Conservation (phyloP, 2,329 filamentous ascomycete species). For the Lachnellula arida region DNA sequence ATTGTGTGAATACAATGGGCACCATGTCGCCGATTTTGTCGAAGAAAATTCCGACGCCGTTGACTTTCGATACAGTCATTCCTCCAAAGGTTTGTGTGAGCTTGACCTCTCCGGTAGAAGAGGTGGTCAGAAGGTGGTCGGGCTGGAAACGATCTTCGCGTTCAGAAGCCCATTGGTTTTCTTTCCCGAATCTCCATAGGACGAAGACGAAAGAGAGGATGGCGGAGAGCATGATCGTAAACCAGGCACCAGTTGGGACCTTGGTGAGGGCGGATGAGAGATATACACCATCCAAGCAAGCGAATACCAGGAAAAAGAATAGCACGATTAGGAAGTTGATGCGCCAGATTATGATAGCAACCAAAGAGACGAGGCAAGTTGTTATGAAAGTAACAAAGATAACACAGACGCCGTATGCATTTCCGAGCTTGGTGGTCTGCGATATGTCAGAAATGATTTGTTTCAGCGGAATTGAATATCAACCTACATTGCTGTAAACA, state of each 20-base stretch:
- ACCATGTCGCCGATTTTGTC: constrained; percentile 67
- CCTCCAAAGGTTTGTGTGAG: constrained; percentile 38
- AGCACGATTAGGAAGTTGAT: constrained; percentile 56
- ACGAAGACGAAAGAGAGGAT: constrained; percentile 62
- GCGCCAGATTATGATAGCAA: constrained; percentile 69
- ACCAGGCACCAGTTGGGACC: constrained; percentile 73
- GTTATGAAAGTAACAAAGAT: constrained; percentile 77
- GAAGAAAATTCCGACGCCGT: constrained; percentile 68
- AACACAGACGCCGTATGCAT: constrained; percentile 75
- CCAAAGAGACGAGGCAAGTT: constrained; percentile 68
- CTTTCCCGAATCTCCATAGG: constrained; percentile 75
- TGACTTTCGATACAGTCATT: constrained; percentile 41
- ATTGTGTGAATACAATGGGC: constrained; percentile 66
- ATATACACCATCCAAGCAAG: constrained; percentile 63
- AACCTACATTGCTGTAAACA: constrained; percentile 62
- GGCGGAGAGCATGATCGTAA: constrained; percentile 62
- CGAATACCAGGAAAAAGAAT: constrained; percentile 58
- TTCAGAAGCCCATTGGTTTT: constrained; percentile 71
- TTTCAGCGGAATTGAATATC: not conserved
- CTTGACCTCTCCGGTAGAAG: constrained; percentile 33
- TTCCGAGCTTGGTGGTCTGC: constrained; percentile 61
- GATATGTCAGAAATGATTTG: constrained; percentile 3
- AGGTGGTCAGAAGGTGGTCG: constrained; percentile 37
- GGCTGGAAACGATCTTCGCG: constrained; percentile 53
- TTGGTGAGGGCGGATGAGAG: constrained; percentile 67